Evolutionary conservation across 2,329 filamentous ascomycete genomes (phyloP).

Genomic region (Cytospora leucostoma): DNA sequence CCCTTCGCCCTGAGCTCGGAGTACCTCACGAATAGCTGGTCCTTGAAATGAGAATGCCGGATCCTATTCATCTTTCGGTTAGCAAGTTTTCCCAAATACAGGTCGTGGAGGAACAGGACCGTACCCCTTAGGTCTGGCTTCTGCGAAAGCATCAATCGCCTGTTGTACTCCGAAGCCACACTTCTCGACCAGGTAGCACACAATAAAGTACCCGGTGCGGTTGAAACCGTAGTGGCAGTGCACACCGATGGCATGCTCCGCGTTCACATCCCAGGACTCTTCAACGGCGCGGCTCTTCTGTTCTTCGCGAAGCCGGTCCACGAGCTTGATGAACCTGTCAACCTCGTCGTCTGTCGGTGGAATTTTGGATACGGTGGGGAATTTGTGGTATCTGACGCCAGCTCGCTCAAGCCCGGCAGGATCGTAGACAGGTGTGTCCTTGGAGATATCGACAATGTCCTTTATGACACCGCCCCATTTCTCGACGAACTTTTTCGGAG

Average conservation of each 20-base stretch:
- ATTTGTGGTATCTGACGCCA: conserved; percentile 77
- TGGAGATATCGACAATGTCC: conserved; percentile 86
- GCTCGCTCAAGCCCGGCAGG: conserved; percentile 67
- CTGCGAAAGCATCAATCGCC: conserved; percentile 77
- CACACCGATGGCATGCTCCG: conserved; percentile 67
- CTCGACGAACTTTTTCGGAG: conserved; percentile 69
- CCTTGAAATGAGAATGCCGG: conserved; percentile 84
- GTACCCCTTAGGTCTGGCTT: conserved; percentile 68
- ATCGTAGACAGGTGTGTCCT: conserved; percentile 88
- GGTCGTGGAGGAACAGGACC: background rate
- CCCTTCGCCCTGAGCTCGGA: conserved; percentile 36
- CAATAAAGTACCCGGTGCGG: conserved; percentile 86
- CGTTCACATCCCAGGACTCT: conserved; percentile 41
- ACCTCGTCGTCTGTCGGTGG: conserved; percentile 66
- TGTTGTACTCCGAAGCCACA: conserved; percentile 70
- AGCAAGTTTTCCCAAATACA: background rate
- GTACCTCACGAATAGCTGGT: conserved; percentile 81
- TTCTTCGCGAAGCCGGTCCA: conserved; percentile 61
- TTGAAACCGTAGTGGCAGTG: conserved; percentile 98
- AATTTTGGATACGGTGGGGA: conserved; percentile 88
- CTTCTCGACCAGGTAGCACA: conserved; percentile 85
- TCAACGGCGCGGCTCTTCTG: conserved; percentile 50
- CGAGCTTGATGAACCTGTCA: conserved; percentile 54
- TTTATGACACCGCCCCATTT: conserved; percentile 68
- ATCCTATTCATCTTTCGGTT: conserved; percentile 49